Conservation (phyloP, 306 rosid genomes). For the Gynostemma pentaphyllum region DNA sequence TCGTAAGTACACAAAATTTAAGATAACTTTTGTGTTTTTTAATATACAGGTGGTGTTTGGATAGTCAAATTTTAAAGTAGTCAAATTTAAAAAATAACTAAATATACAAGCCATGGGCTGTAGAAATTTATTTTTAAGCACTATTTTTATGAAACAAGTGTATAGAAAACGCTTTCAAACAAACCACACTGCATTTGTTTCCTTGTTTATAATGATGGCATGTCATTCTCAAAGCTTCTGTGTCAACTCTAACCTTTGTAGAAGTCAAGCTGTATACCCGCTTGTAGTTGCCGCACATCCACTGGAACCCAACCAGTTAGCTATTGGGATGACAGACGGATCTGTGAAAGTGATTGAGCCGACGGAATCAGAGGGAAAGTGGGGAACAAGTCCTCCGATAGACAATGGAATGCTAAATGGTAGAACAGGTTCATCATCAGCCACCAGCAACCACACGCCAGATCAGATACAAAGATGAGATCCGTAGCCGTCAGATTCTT, state of each 20-base stretch:
- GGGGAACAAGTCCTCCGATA: constrained; percentile 54
- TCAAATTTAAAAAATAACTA: too few species aligned
- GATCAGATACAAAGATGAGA: constrained; percentile 53
- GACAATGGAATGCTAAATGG: constrained; percentile 52
- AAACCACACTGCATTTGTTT: too few species aligned
- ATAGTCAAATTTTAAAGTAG: too few species aligned
- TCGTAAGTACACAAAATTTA: constrained; percentile 34
- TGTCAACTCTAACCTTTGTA: constrained; percentile 12
- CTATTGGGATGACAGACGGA: constrained; percentile 67
- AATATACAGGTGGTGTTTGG: too few species aligned
- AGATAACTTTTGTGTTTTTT: too few species aligned
- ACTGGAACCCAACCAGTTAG: constrained; percentile 56
- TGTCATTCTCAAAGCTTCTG: not conserved
- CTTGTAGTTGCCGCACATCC: constrained; percentile 71
- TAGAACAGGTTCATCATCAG: constrained; percentile 45
- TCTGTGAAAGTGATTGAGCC: constrained; percentile 82
- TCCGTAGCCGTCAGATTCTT: not conserved
- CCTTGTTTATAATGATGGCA: not conserved
- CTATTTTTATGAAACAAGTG: too few species aligned
- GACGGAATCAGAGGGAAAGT: constrained; percentile 49
- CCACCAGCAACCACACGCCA: constrained; percentile 57
- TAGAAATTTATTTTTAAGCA: too few species aligned
- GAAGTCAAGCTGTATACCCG: constrained; percentile 56
- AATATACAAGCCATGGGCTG: too few species aligned
- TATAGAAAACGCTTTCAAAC: too few species aligned